Base-by-base conservation (phyloP, 192 early-diverging fungal genomes). In the Linnemannia schmuckeri region DNA sequence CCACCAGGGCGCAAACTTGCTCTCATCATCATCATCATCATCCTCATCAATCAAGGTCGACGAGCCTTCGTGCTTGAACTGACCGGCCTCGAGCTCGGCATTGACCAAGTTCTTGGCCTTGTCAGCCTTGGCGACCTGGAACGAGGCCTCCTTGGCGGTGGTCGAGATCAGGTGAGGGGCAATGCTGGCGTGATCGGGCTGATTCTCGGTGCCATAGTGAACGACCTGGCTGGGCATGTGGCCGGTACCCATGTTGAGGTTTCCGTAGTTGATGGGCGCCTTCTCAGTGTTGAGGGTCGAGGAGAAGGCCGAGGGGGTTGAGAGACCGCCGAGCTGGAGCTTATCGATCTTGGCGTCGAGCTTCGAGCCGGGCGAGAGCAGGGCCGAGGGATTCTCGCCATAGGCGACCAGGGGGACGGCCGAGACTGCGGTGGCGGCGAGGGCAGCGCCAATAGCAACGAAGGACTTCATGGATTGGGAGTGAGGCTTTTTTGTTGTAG, bases 171-270 rank as follows among this genome's bases (percentile, higher is more conserved):
- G 30, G 5, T 63, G 33, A 15, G 84, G 84, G 1, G 84, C 54
- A n/a, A 87, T 78, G 47, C 77, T 73, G 5, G 68, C 84, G 22
- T 75, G 84, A 42, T 80, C 75, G 46, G 84, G 84, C 27, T 87
- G 84, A 38, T 87, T 68, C 76, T 87, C 84, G 6, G 76, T 78
- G 38, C 84, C 84, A 35, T 81, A 87, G 47, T 87, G 84, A 18
- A 77, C 79, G 22, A 87, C 35, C 37, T 87, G 84, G 33, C 57
- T 81, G 55, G 84, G 84, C 84, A 81, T 77, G 75, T 81, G 73
- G 27, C 84, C 84, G 2, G 84, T 87, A 1, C 84, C 84, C 76
- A 61, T 47, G 47, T 87, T 87, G 54, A 87, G 68, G 66, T 87
- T 87, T 2, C 84, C 84, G 52, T 81, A 87, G 72, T 87, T 87